A percentile compares a stretch with the other conserved stretches of the same genome.
These are phyloP conservation scores for Pestalotiopsis sp. DNA, from an alignment of 2,329 filamentous ascomycete species.

Conservation along the genomic window DNA sequence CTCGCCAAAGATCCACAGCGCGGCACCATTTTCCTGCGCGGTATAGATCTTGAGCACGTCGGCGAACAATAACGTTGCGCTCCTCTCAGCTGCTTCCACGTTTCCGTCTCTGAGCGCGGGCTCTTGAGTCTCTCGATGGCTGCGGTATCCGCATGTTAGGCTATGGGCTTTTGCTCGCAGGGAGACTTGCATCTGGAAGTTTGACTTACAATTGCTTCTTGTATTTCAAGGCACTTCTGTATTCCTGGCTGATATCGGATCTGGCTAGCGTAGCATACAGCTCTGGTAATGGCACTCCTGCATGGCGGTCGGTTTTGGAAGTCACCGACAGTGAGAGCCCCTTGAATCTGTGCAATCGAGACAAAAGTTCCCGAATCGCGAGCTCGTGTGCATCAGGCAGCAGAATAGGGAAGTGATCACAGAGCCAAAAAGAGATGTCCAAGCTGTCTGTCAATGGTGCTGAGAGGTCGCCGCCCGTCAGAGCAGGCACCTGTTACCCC, in stretches of 20 bases:
- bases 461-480: not conserved
- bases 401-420: not conserved
- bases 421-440: conserved; percentile 13
- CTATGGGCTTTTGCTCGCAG: not conserved
- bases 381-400: not conserved
- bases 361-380: not conserved
- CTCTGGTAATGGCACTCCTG: not conserved
- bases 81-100: conserved; percentile 6
- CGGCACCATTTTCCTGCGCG: not conserved
- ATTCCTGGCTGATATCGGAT: conserved; percentile 1
- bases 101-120: conserved; percentile 2
- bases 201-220: conserved; percentile 12
- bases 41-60: not conserved
- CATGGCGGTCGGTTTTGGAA: not conserved
- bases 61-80: not conserved
- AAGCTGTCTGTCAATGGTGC: conserved; percentile 9
- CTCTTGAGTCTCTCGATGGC: conserved; percentile 1
- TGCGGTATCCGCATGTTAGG: not conserved
- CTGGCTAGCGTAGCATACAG: conserved; percentile 3
- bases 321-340: conserved; percentile 8
- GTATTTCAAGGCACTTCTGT: conserved; percentile 7
- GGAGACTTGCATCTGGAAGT: no score
- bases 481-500: conserved; percentile 3
- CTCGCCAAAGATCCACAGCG: conserved; percentile 8
- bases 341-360: conserved; percentile 9